A percentile compares a stretch with the other conserved stretches of the same genome.
Conservation (phyloP, 768 basidiomycete species). For the Amanita rimosa region DNA sequence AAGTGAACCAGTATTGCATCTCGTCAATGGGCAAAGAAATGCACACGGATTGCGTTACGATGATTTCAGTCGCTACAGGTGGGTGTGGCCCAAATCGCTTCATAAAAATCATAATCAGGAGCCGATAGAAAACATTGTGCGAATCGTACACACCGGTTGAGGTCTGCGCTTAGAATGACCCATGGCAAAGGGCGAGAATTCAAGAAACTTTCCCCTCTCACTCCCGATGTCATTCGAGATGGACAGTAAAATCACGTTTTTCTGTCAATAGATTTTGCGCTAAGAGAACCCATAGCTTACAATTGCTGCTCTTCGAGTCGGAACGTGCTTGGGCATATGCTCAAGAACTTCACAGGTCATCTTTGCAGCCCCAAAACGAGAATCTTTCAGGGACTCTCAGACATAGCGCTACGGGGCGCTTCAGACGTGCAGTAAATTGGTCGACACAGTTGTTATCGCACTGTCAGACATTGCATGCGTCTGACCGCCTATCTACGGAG, state of each 20-base stretch:
- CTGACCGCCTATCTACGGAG: conserved; percentile 40
- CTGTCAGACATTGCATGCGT: conserved; percentile 50
- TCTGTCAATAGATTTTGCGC: not conserved
- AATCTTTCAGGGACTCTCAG: conserved; percentile 46
- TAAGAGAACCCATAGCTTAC: conserved; percentile 37
- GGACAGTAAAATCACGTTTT: conserved; percentile 58
- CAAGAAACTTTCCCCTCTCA: conserved; percentile 67
- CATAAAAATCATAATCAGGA: not conserved
- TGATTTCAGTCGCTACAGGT: conserved; percentile 83
- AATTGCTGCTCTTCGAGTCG: conserved; percentile 79
- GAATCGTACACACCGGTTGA: conserved; percentile 80
- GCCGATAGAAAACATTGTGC: conserved; percentile 76
- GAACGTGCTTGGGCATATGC: conserved; percentile 91
- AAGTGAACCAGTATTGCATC: conserved; percentile 50
- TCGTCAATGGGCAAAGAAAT: conserved; percentile 81
- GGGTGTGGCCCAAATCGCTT: conserved; percentile 8
- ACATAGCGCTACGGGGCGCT: conserved; percentile 68
- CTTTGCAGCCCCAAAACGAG: conserved; percentile 40
- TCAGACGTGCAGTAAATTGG: conserved; percentile 73
- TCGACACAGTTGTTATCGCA: conserved; percentile 66
- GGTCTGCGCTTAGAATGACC: conserved; percentile 74
- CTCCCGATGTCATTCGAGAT: conserved; percentile 61
- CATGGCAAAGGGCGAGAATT: conserved; percentile 87
- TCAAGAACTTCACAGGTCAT: conserved; percentile 55
- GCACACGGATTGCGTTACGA: conserved; percentile 88